Conservation (phyloP, 805 yeast genomes). For the Saccharomycopsis vini region DNA sequence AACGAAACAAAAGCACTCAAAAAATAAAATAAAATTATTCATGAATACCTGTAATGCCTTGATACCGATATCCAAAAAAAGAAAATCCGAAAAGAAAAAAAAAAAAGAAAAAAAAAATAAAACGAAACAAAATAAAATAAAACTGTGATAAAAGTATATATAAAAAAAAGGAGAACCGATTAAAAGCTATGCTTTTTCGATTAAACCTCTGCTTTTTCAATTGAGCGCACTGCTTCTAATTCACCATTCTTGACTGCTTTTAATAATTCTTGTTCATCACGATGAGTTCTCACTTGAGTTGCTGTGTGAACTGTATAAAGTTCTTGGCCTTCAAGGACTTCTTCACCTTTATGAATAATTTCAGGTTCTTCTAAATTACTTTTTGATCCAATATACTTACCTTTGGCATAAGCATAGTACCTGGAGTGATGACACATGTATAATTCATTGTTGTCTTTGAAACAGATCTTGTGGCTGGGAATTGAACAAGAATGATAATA, state of each 20-base stretch:
- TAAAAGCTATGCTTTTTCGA: no score
- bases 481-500: slow-evolving; percentile 47
- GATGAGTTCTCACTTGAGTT: not conserved
- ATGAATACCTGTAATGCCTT: no score
- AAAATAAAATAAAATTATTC: no score
- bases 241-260: not conserved
- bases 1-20: no score
- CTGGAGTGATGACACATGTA: slow-evolving; percentile 54
- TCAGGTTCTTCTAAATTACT: slow-evolving; percentile 3
- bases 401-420: slow-evolving; percentile 52
- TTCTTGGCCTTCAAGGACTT: slow-evolving; percentile 3
- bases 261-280: not conserved
- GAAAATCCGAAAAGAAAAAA: no score
- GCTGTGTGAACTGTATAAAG: not conserved
- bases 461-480: slow-evolving; percentile 38
- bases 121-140: no score
- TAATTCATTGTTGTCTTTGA: slow-evolving; percentile 51
- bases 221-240: not conserved
- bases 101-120: no score
- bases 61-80: no score
- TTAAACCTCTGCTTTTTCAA: not conserved
- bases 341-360: not conserved
- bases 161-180: no score
- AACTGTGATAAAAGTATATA: no score
- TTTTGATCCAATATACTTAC: slow-evolving; percentile 48